A percentile compares a stretch with the other conserved stretches of the same genome.
These are phyloP conservation scores for Colletotrichum chlorophyti DNA, from an alignment of 2,329 filamentous ascomycete genomes.

Conservation along the genomic window DNA sequence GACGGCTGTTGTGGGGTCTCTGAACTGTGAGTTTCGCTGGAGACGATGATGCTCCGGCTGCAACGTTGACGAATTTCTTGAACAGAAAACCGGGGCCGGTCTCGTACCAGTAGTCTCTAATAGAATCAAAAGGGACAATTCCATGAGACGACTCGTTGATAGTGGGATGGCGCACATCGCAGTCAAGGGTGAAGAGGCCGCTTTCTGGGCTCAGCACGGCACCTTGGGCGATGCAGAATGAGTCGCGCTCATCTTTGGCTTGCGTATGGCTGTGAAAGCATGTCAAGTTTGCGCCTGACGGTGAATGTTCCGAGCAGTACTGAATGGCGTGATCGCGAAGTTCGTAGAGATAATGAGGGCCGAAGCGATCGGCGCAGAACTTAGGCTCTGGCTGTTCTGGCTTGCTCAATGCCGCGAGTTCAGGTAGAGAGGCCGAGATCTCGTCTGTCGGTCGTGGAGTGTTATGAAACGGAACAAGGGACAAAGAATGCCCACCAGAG, in stretches of 20 bases:
- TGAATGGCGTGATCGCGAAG: neutral
- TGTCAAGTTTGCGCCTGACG: neutral
- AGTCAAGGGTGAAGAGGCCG: too few species aligned
- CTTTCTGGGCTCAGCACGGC: too few species aligned
- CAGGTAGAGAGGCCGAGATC: neutral
- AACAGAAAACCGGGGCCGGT: slow-evolving; percentile 38
- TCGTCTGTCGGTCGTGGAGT: neutral
- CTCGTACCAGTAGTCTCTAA: slow-evolving; percentile 38
- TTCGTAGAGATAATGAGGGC: neutral
- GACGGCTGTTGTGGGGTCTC: slow-evolving; percentile 1
- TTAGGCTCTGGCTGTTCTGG: neutral
- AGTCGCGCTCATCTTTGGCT: too few species aligned
- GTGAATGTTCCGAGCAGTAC: neutral
- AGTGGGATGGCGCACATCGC: slow-evolving; percentile 25
- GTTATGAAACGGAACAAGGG: neutral
- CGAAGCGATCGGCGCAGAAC: neutral
- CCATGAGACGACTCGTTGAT: slow-evolving; percentile 7
- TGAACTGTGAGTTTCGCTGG: neutral
- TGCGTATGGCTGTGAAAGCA: slow-evolving; percentile 38
- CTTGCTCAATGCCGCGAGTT: neutral
- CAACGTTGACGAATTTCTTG: slow-evolving; percentile 28
- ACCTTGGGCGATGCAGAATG: too few species aligned
- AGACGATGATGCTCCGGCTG: neutral
- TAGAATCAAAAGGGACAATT: slow-evolving; percentile 22
- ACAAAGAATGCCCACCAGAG: neutral